Base-by-base conservation (phyloP, 2,329 filamentous ascomycete species). In the Fusarium begoniae region DNA sequence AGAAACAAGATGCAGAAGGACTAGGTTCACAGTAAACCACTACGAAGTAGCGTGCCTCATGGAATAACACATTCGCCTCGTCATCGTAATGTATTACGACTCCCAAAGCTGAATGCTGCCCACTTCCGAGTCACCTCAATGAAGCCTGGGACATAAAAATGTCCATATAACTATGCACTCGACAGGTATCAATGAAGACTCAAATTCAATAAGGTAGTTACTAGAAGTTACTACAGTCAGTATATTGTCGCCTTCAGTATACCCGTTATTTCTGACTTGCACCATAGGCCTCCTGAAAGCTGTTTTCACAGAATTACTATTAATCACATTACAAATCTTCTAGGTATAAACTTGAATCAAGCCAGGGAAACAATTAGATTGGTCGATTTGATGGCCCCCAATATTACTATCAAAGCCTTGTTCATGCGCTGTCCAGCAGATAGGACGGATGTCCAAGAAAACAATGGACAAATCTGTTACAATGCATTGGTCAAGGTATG, bases 101-200 rank as follows among this genome's bases (percentile, higher is more conserved):
- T 35, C 32, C 45, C 35, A 68, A 24, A 37, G 32, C 43, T n/a
- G 37, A 40, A 50, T 47, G 68, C 57, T 30, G 63, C 48, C 18
- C 22, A 28, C 59, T 48, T 28, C 32, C 40, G 38, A 55, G 28
- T 37, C n/a, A 24, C 17, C 48, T 56, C 28, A 35, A 22, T 10
- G 32, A 17, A 22, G 30, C 20, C 18, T 22, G 51, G 24, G 44
- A 60, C 45, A 68, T 74, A 68, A 70, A 68, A 74, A 71, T 60
- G 62, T 32, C 57, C 58, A 61, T 59, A 35, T 35, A 35, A 35
- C 24, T 50, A 55, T 55, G 47, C 43, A 41, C 53, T 30, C 24
- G 26, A 44, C 48, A 24, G 40, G 51, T 35, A 18, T 58, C 44
- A 6, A 38, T 43, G 28, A 56, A 59, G 15, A 20, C n/a, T 18